Percentiles rank a stretch among this genome's conserved stretches.
Conservation (phyloP, 2,329 filamentous ascomycete genomes). For the Coniella lustricola region DNA sequence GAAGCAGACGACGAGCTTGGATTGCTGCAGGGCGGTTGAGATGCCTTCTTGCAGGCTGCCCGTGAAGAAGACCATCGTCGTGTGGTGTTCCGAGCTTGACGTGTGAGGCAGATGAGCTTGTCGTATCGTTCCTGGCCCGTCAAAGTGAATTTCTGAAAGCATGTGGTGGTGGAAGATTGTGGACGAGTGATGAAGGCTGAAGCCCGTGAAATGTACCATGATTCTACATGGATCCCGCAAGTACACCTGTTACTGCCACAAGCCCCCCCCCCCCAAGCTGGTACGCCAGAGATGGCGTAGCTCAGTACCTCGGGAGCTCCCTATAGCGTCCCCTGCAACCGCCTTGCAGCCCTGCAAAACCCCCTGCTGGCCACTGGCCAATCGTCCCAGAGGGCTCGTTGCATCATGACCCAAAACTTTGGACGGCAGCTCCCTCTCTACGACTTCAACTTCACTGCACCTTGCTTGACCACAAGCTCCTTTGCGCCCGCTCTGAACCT, state of each 20-base stretch:
- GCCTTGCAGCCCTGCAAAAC: neutral
- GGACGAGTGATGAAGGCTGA: neutral
- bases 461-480: neutral
- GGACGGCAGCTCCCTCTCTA: neutral
- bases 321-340: neutral
- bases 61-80: slow-evolving; percentile 64
- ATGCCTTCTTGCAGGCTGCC: slow-evolving; percentile 80
- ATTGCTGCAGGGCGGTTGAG: slow-evolving; percentile 61
- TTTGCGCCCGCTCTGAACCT: too few species aligned
- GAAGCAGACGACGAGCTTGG: slow-evolving; percentile 79
- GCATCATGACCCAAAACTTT: slow-evolving; percentile 7
- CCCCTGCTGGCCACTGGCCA: too few species aligned
- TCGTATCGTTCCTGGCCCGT: too few species aligned
- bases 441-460: neutral
- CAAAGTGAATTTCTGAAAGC: too few species aligned
- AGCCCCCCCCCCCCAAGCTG: too few species aligned
- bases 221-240: too few species aligned
- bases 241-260: too few species aligned
- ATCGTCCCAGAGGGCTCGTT: neutral
- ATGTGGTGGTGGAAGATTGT: too few species aligned
- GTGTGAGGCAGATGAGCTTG: neutral
- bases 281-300: too few species aligned
- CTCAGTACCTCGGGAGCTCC: neutral
- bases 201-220: too few species aligned
- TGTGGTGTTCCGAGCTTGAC: neutral